Evolutionary conservation across 331 rosid species (phyloP), one percentile per base, ranked within the genome.

Genomic region (Acacia pycnantha): DNA sequence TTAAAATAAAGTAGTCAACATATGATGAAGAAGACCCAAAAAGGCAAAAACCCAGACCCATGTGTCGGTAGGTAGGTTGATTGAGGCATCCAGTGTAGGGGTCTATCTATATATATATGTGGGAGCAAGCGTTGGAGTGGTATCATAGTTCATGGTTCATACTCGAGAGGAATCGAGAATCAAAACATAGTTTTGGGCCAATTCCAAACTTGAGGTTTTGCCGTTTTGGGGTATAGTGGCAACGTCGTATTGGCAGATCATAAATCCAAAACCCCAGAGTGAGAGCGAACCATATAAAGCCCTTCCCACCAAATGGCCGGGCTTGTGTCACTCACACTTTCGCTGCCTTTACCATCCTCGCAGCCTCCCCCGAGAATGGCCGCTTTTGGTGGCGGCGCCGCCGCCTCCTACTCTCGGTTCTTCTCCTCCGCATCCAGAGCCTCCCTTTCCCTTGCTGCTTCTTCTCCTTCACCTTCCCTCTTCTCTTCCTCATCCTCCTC

Each of bases 331-430:
- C 85, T 84, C 84, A 71, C 88, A 29, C 81, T 78, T 40, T 76
- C 92, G 29, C 47, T 79, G 3, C 74, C 88, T 37, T 76, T 80
- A 22, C 82, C 78, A 4, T 77, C 89, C 21, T 48, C 14, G 24
- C 61, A 77, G 19, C 21, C 86, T 40, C 24, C 86, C 24, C 50
- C 89, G 21, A 75, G 44, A 84, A 93, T 95, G 99, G 97, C 92
- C 80, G 62, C 94, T 50, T 46, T 86, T 1, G 66, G 82, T 61
- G 85, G 85, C 69, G 79, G 76, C 51, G 81, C 90, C 81, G 65
- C 89, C 61, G 43, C 80, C 78, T 53, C 35, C 74, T 81, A 88
- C 51, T 22, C 91, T 62, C 95, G 94, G 84, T 48, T 90, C 48
- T 70, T 92, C 31, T 86, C 90, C 70, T 76, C 89, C 82, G 82